phyloP scores from a whole-genome alignment of 2,329 filamentous ascomycete species.

The Clathrospora elynae region DNA sequence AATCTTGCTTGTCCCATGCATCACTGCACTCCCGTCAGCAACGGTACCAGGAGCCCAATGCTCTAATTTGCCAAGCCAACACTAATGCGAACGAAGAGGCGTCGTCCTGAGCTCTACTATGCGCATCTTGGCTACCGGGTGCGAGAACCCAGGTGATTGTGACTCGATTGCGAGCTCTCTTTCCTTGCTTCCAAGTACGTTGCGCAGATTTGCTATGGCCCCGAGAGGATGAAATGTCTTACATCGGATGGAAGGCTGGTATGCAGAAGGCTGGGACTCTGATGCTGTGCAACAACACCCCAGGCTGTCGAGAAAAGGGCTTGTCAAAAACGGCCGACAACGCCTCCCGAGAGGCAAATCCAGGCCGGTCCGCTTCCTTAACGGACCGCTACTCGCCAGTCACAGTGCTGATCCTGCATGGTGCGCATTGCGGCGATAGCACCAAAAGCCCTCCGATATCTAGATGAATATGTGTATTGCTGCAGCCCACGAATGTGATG shows the following conservation, averaged over 20 bases:
- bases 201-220: conserved; percentile 8
- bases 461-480: conserved; percentile 25
- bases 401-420: conserved; percentile 32
- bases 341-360: conserved; percentile 37
- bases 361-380: conserved; percentile 33
- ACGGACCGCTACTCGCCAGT: conserved; percentile 31
- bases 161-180: conserved; percentile 31
- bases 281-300: conserved; percentile 21
- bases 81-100: conserved; percentile 46
- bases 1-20: conserved; percentile 33
- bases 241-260: conserved; percentile 21
- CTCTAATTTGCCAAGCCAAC: conserved; percentile 36
- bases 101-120: conserved; percentile 18
- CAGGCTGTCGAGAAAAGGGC: conserved; percentile 10
- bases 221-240: conserved; percentile 15
- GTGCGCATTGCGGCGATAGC: conserved; percentile 22
- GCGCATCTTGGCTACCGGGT: conserved; percentile 15
- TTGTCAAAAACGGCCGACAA: conserved; percentile 23
- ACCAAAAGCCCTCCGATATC: conserved; percentile 22
- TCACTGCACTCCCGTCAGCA: conserved; percentile 34
- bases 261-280: conserved; percentile 4
- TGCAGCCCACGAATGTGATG: conserved; percentile 36
- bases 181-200: conserved; percentile 17
- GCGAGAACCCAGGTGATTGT: conserved; percentile 26
- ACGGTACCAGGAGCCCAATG: conserved; percentile 18